Base-by-base conservation (phyloP, 805 yeast genomes). In the Monosporozyma siamensis region DNA sequence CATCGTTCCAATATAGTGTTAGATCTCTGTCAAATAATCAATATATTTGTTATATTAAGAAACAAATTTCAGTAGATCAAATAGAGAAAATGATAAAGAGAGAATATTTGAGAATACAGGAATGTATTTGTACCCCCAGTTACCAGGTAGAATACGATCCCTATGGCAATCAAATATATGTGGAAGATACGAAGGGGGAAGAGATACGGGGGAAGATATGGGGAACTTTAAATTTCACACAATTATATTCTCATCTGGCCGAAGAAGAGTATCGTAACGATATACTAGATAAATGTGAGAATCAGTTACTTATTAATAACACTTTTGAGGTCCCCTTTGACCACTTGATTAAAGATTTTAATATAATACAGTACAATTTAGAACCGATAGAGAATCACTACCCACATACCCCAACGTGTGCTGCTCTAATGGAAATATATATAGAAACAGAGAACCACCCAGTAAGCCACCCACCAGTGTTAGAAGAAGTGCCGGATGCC, bases 401-500 rank as follows among this genome's bases (percentile, higher is more conserved):
- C 25, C 25, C 25, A 23, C 25, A 6, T 23, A 6, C 25, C n/a
- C n/a, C n/a, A n/a, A n/a, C n/a, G n/a, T n/a, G n/a, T n/a, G n/a
- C n/a, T 32, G 35, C 35, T 4, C 14, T 32, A 20, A 22, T 18
- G 5, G 35, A 32, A 10, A 17, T 32, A 3, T 32, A 18, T 12
- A 18, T 32, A 4, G 35, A 32, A 11, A 32, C 35, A 4, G 35
- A n/a, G 2, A 20, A 18, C 6, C 34, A 30, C 14, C 10, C 4
- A n/a, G 4, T n/a, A 12, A 10, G 8, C 15, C 23, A 32, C 14
- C 35, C 12, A 32, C 35, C 35, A 6, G 23, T 32, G n/a, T 20
- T 32, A 18, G 35, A 32, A 18, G 35, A 32, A 18, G 35, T 32
- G 35, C 8, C 35, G 18, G 35, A 32, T 18, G 35, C 35, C 15